phyloP scores from a whole-genome alignment of 139 green algal genomes.

The Pseudopediastrum boryanum region DNA sequence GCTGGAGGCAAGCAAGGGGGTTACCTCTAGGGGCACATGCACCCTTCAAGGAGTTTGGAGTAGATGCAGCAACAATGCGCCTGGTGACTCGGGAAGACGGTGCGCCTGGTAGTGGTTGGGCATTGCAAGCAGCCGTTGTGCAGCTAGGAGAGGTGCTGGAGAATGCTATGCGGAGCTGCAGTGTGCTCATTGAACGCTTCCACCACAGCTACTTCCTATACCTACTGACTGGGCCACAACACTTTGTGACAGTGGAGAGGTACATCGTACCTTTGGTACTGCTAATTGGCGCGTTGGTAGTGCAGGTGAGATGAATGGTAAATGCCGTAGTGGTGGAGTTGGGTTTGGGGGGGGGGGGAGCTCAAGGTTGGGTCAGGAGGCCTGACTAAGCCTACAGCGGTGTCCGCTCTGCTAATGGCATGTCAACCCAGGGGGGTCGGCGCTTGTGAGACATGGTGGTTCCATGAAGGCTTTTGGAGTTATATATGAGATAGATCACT shows the following conservation, averaged over 20 bases:
- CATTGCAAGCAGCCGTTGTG: background rate
- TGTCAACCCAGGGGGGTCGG: too few relatives aligned
- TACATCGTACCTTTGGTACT: slow-evolving; percentile 71
- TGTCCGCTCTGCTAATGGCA: too few relatives aligned
- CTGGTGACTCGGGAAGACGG: too few relatives aligned
- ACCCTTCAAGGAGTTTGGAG: slow-evolving; percentile 60
- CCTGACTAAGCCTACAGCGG: background rate
- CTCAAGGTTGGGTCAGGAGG: background rate
- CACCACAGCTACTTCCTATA: slow-evolving; percentile 87
- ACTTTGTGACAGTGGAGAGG: slow-evolving; percentile 67
- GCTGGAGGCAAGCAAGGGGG: slow-evolving; percentile 52
- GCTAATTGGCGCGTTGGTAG: slow-evolving; percentile 57
- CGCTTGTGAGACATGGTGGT: too few relatives aligned
- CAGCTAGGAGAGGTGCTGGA: slow-evolving; percentile 51
- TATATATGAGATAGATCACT: too few relatives aligned
- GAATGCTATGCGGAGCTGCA: slow-evolving; percentile 65
- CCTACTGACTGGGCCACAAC: slow-evolving; percentile 44
- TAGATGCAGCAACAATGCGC: slow-evolving; percentile 67
- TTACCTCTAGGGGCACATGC: slow-evolving; percentile 62
- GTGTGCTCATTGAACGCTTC: slow-evolving; percentile 83
- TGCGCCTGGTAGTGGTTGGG: background rate
- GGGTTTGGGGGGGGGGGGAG: background rate
- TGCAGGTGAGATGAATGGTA: slow-evolving; percentile 61
- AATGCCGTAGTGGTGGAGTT: slow-evolving; percentile 29
- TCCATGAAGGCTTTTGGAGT: too few relatives aligned